These are phyloP conservation scores for Speleostelium caveatum DNA, from an alignment of 78 protist genomes.

Conservation along the genomic window DNA sequence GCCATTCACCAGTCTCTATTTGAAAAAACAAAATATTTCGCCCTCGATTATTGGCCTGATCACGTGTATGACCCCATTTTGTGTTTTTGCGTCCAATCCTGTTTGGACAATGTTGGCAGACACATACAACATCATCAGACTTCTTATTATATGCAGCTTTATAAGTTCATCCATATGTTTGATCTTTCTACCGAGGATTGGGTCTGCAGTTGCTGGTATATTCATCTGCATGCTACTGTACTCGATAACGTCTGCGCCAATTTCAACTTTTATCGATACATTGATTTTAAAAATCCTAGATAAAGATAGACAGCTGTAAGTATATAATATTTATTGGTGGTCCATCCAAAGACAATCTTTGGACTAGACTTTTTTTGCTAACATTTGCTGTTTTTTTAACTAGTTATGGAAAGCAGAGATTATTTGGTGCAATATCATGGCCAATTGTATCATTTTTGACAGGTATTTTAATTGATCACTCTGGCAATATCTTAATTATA, in stretches of 20 bases:
- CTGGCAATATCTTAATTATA: background rate
- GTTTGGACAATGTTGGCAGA: constrained; percentile 6
- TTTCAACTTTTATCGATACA: background rate
- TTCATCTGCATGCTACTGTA: background rate
- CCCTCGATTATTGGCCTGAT: constrained; percentile 5
- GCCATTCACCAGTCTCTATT: no score
- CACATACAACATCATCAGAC: background rate
- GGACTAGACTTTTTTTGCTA: background rate
- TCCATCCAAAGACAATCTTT: background rate
- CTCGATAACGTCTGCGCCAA: background rate
- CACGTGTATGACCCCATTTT: constrained; percentile 9
- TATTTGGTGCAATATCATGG: constrained; percentile 15
- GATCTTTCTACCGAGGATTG: background rate
- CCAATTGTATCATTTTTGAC: constrained; percentile 1
- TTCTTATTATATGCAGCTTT: background rate
- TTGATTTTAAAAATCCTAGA: background rate
- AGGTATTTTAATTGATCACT: constrained; percentile 12
- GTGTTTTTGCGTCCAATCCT: background rate
- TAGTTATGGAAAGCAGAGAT: constrained; percentile 28
- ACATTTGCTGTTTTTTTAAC: no score
- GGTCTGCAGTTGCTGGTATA: background rate
- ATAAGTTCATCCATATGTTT: background rate
- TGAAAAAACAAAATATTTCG: no score
- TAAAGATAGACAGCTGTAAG: background rate
- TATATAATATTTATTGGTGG: no score